Percentiles rank a stretch among this genome's conserved stretches.
Evolutionary conservation across 2,329 filamentous ascomycete species (phyloP).

Genomic region (Exophiala xenobiotica): DNA sequence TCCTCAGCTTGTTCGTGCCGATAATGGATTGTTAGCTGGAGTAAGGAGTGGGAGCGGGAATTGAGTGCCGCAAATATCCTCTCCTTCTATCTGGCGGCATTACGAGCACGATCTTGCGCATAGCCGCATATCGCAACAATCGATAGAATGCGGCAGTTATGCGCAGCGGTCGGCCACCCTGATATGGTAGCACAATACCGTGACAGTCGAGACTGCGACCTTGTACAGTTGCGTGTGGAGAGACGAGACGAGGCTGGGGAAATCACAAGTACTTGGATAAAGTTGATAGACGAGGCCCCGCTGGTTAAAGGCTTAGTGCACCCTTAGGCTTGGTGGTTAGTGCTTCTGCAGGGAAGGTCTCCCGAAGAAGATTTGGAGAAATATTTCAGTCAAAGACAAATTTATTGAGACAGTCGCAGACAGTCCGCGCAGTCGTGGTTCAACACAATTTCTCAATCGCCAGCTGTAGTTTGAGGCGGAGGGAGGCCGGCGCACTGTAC

Average conservation of each 20-base stretch:
- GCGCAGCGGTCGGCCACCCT: too few species aligned
- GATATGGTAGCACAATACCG: too few species aligned
- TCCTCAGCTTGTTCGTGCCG: not conserved
- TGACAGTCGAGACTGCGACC: too few species aligned
- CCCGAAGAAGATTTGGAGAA: slow-evolving; percentile 2
- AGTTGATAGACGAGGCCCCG: too few species aligned
- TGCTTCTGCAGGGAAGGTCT: not conserved
- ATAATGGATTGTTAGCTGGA: not conserved
- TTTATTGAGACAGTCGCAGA: not conserved
- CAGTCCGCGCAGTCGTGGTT: not conserved
- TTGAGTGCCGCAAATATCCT: not conserved
- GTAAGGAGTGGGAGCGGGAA: not conserved
- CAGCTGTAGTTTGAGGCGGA: slow-evolving; percentile 8
- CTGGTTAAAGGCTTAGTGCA: too few species aligned
- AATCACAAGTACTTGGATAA: not conserved
- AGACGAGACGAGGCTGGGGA: not conserved
- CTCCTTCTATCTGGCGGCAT: slow-evolving; percentile 18
- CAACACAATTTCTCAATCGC: not conserved
- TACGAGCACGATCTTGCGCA: not conserved
- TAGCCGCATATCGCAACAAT: not conserved
- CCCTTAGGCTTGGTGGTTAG: too few species aligned
- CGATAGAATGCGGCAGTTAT: too few species aligned
- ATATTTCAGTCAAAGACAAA: not conserved
- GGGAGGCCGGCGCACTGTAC: slow-evolving; percentile 19
- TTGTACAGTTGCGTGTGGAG: too few species aligned